These are phyloP conservation scores for Diaporthe ampelina DNA, from an alignment of 2,329 filamentous ascomycete genomes.

Conservation along the genomic window DNA sequence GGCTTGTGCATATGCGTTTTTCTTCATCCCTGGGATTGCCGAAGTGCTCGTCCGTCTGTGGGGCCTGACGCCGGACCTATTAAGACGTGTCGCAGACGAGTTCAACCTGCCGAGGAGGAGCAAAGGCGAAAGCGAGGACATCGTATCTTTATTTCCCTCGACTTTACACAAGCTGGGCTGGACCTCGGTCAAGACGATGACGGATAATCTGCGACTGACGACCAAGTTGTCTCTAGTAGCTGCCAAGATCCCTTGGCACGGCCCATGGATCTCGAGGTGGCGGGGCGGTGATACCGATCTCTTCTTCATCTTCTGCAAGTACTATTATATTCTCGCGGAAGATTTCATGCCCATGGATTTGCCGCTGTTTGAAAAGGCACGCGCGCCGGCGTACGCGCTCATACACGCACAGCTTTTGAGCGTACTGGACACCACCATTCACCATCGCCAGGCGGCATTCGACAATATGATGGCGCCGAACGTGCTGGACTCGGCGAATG, in stretches of 20 bases:
- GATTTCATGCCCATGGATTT: slow-evolving; percentile 75
- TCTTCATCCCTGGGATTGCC: slow-evolving; percentile 89
- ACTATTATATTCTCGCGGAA: slow-evolving; percentile 83
- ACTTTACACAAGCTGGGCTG: slow-evolving; percentile 70
- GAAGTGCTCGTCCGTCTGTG: slow-evolving; percentile 88
- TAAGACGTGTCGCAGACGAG: slow-evolving; percentile 80
- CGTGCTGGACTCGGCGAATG: slow-evolving; percentile 60
- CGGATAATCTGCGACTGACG: slow-evolving; percentile 73
- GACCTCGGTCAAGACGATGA: slow-evolving; percentile 64
- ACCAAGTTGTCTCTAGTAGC: slow-evolving; percentile 76
- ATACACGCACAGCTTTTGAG: slow-evolving; percentile 86
- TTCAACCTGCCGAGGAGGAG: slow-evolving; percentile 73
- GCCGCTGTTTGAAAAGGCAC: slow-evolving; percentile 67
- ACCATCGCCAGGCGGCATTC: slow-evolving; percentile 78
- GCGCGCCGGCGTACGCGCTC: slow-evolving; percentile 82
- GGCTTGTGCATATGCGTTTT: slow-evolving; percentile 92
- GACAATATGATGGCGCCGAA: slow-evolving; percentile 60
- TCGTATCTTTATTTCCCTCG: slow-evolving; percentile 79
- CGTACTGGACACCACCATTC: slow-evolving; percentile 85
- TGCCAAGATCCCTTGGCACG: slow-evolving; percentile 84
- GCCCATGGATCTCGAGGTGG: slow-evolving; percentile 89
- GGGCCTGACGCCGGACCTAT: slow-evolving; percentile 76
- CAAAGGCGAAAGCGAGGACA: slow-evolving; percentile 71
- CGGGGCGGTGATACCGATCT: slow-evolving; percentile 88
- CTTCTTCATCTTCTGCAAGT: slow-evolving; percentile 92